A percentile compares a stretch with the other conserved stretches of the same genome.
Evolutionary conservation across 306 rosid species (phyloP).

Genomic region (Begonia loranthoides): DNA sequence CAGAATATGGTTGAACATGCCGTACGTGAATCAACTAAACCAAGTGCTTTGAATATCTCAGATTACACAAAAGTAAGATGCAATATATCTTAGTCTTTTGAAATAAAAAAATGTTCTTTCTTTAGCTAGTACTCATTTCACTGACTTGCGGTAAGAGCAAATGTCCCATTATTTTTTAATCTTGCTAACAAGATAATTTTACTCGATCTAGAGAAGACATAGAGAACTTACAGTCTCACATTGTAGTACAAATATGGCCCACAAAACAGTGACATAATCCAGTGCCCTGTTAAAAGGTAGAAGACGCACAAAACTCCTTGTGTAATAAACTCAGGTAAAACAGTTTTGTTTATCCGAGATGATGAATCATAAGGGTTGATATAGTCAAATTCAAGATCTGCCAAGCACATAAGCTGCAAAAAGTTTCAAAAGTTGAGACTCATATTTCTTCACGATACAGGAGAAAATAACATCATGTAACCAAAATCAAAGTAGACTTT

Average conservation of each 20-base stretch:
- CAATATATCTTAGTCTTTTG: too few species aligned
- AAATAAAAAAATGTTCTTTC: neutral
- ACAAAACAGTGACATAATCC: conserved; percentile 59
- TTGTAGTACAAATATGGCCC: conserved; percentile 65
- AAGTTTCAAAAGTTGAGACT: conserved; percentile 4
- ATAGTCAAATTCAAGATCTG: conserved; percentile 89
- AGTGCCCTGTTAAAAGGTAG: conserved; percentile 65
- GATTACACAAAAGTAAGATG: too few species aligned
- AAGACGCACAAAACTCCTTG: conserved; percentile 47
- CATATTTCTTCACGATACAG: too few species aligned
- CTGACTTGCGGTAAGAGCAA: neutral
- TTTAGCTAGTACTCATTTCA: neutral
- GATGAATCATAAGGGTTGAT: conserved; percentile 89
- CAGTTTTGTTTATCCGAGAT: conserved; percentile 44
- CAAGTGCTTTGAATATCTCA: too few species aligned
- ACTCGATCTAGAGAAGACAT: conserved; percentile 6
- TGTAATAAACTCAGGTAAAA: conserved; percentile 55
- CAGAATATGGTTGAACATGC: too few species aligned
- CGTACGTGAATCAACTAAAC: too few species aligned
- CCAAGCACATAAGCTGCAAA: conserved; percentile 93
- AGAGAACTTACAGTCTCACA: conserved; percentile 46
- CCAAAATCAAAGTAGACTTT: too few species aligned
- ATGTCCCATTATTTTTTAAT: neutral
- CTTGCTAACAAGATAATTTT: conserved; percentile 1
- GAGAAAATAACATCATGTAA: too few species aligned